phyloP scores from a whole-genome alignment of 2,329 filamentous ascomycete genomes.

The Fusarium fracticaudum region DNA sequence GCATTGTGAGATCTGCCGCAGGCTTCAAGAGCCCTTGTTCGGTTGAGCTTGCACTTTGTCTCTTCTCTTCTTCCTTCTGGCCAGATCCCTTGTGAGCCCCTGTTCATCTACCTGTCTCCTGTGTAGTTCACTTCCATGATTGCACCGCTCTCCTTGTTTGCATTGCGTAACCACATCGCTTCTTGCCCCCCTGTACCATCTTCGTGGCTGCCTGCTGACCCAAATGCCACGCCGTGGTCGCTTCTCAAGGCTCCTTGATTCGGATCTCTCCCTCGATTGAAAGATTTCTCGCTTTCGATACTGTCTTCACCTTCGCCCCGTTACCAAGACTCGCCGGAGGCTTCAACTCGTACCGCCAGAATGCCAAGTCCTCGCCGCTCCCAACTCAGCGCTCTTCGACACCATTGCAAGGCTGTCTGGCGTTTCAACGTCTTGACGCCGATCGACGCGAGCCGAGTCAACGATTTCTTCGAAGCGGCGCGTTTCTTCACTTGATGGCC shows the following conservation, averaged over 20 bases:
- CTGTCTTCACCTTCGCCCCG: too few species aligned
- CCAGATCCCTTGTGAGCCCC: neutral
- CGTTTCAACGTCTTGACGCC: too few species aligned
- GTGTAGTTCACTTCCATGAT: neutral
- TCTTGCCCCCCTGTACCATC: too few species aligned
- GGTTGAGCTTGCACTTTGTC: neutral
- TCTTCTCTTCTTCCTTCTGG: neutral
- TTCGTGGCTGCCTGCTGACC: neutral
- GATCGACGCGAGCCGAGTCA: too few species aligned
- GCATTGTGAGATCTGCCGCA: neutral
- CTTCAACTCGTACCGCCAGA: neutral
- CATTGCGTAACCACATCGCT: too few species aligned
- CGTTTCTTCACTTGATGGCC: too few species aligned
- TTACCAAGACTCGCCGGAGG: neutral
- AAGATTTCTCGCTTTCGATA: neutral
- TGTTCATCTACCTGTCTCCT: too few species aligned
- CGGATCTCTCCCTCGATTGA: neutral
- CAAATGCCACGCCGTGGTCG: neutral
- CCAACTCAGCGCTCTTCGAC: neutral
- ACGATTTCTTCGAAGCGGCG: neutral
- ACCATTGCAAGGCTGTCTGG: neutral
- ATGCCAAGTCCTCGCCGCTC: too few species aligned
- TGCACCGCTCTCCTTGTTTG: neutral
- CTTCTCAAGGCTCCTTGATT: neutral
- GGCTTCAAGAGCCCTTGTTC: neutral